Conservation (phyloP, 2,329 filamentous ascomycete species). For the Colletotrichum paranaense region DNA sequence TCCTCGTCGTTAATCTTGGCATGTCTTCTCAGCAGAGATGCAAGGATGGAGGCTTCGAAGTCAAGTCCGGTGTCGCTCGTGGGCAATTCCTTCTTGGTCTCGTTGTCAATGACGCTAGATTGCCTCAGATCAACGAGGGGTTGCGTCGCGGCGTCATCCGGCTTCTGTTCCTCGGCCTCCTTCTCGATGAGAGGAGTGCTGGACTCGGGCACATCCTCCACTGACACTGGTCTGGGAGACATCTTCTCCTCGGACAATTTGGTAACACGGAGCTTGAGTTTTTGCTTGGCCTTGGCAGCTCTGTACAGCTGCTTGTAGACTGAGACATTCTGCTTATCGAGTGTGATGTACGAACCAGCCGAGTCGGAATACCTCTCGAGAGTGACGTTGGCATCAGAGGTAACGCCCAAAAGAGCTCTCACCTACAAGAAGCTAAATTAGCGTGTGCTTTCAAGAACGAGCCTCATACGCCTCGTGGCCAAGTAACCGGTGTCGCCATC, state of each 20-base stretch:
- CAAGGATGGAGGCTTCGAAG: conserved; percentile 36
- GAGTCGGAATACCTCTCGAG: conserved; percentile 98
- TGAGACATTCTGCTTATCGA: conserved; percentile 80
- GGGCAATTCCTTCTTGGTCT: conserved; percentile 33
- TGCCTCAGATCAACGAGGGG: conserved; percentile 41
- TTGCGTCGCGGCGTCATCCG: conserved; percentile 12
- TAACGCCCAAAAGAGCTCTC: conserved; percentile 74
- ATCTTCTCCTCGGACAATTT: conserved; percentile 44
- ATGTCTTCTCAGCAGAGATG: conserved; percentile 34
- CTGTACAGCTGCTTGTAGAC: conserved; percentile 98
- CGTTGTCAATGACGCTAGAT: conserved; percentile 5
- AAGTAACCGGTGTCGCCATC: neutral
- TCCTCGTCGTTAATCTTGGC: conserved; percentile 32
- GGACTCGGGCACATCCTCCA: conserved; percentile 62
- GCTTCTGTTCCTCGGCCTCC: conserved; percentile 32
- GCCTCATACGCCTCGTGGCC: neutral
- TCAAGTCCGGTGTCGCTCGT: conserved; percentile 33
- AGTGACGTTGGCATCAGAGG: conserved; percentile 68
- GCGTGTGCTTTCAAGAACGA: neutral
- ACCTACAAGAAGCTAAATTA: conserved; percentile 62
- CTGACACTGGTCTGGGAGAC: conserved; percentile 55
- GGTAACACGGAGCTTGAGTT: conserved; percentile 87
- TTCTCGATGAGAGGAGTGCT: conserved; percentile 38
- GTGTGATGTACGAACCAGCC: conserved; percentile 80
- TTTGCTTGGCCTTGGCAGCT: conserved; percentile 97